phyloP scores from a whole-genome alignment of 441 rosid genomes.

The Mallotus repandus region DNA sequence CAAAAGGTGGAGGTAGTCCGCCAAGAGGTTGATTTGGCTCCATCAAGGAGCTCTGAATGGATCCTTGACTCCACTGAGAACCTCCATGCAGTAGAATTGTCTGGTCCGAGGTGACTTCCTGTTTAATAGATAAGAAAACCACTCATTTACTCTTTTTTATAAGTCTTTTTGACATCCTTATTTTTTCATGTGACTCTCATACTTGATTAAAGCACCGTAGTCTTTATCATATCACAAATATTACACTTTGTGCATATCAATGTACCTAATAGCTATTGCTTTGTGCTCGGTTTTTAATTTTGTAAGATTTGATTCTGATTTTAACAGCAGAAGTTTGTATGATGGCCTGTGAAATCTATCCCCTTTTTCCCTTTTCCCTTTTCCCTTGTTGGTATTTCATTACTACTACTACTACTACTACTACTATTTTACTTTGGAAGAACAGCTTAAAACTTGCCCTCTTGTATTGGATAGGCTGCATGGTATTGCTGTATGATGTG shows the following conservation, averaged over 20 bases:
- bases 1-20: conserved; percentile 76
- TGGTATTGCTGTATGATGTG: no score
- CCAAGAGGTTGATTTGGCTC: conserved; percentile 54
- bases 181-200: conserved; percentile 1
- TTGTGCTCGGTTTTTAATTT: neutral
- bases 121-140: neutral
- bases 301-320: conserved; percentile 7
- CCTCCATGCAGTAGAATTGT: conserved; percentile 63
- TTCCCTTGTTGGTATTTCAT: neutral
- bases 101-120: conserved; percentile 57
- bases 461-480: no score
- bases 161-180: neutral
- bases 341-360: neutral
- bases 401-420: no score
- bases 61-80: conserved; percentile 58
- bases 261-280: neutral
- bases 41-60: conserved; percentile 55
- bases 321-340: conserved; percentile 7
- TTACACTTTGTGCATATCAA: conserved; percentile 26
- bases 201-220: conserved; percentile 1
- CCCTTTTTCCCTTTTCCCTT: neutral
- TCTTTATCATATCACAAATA: neutral
- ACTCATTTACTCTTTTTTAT: conserved; percentile 2
- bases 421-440: no score
- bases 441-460: no score